These are phyloP conservation scores for Melampsora abietis-canadensis DNA, from an alignment of 1,284 basidiomycete genomes.

Conservation along the genomic window DNA sequence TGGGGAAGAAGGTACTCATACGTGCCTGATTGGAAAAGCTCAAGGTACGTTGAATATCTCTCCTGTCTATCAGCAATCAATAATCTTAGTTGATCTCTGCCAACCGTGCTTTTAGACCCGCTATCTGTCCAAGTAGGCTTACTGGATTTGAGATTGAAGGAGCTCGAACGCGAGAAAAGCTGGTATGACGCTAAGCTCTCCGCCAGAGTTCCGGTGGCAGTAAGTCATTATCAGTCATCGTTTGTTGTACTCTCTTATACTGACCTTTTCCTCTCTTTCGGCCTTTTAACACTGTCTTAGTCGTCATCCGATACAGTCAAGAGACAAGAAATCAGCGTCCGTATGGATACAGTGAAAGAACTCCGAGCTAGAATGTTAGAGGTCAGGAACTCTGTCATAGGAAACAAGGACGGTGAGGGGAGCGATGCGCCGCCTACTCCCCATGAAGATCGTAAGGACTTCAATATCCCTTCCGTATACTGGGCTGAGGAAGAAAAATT, in stretches of 20 bases:
- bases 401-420: background rate
- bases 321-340: slow-evolving; percentile 30
- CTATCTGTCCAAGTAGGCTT: slow-evolving; percentile 68
- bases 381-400: background rate
- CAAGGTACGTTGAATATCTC: slow-evolving; percentile 59
- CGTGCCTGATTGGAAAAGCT: slow-evolving; percentile 74
- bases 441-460: slow-evolving; percentile 7
- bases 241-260: background rate
- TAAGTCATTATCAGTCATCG: background rate
- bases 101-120: slow-evolving; percentile 58
- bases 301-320: slow-evolving; percentile 25
- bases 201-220: slow-evolving; percentile 9
- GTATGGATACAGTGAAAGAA: slow-evolving; percentile 31
- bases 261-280: background rate
- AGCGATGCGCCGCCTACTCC: background rate
- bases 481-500: slow-evolving; percentile 34
- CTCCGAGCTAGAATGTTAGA: slow-evolving; percentile 24
- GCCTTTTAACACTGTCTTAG: background rate
- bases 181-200: slow-evolving; percentile 5
- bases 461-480: background rate
- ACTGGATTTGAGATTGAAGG: slow-evolving; percentile 61
- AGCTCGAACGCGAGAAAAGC: slow-evolving; percentile 44
- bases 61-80: slow-evolving; percentile 23
- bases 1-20: slow-evolving; percentile 78
- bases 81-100: background rate